Conservation (phyloP, 2,329 filamentous ascomycete genomes). For the Xylariaceae sp. region DNA sequence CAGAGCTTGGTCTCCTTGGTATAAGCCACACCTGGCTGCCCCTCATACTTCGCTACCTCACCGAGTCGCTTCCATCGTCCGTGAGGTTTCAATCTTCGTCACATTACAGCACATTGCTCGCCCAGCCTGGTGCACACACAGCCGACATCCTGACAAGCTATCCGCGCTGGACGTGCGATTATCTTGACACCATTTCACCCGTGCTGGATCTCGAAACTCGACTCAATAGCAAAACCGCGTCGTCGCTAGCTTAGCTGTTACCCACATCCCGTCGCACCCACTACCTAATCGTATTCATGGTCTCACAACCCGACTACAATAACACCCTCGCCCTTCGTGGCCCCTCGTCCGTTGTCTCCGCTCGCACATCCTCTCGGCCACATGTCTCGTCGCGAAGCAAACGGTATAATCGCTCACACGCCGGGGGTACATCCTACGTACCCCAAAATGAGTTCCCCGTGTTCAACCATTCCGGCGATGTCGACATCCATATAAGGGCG, state of each 20-base stretch:
- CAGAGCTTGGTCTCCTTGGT: constrained; percentile 1
- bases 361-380: constrained; percentile 54
- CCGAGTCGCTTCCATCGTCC: constrained; percentile 12
- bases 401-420: constrained; percentile 77
- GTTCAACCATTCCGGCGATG: constrained; percentile 86
- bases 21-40: constrained; percentile 13
- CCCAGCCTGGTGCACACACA: no score
- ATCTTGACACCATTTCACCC: constrained; percentile 13
- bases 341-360: constrained; percentile 59
- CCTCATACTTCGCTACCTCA: constrained; percentile 15
- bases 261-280: constrained; percentile 1
- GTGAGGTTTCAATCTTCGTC: no score
- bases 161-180: constrained; percentile 18
- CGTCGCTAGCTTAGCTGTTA: constrained; percentile 4
- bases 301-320: constrained; percentile 55
- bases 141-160: not conserved
- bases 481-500: constrained; percentile 72
- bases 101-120: no score
- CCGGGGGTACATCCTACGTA: constrained; percentile 63
- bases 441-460: constrained; percentile 89
- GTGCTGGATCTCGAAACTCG: constrained; percentile 1
- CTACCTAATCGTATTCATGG: constrained; percentile 45
- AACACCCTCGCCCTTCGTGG: constrained; percentile 53
- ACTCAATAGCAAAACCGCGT: not conserved
- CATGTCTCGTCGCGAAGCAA: constrained; percentile 49